phyloP scores from a whole-genome alignment of 2,329 filamentous ascomycete species.

The Calonectria honghensis region DNA sequence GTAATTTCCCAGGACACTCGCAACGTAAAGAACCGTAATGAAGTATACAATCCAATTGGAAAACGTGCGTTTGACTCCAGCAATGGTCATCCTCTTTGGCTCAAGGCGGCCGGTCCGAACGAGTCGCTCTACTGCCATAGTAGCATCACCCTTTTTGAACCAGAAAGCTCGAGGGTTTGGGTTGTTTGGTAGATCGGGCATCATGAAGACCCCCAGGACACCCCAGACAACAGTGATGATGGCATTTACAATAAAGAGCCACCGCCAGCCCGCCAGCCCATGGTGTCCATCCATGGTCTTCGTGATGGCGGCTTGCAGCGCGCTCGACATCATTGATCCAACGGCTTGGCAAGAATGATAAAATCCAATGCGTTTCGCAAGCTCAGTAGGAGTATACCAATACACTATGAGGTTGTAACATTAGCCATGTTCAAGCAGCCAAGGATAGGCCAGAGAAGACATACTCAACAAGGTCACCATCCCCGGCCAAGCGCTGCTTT shows the following conservation, averaged over 20 bases:
- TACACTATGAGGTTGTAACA: slow-evolving; percentile 22
- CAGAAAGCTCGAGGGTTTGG: slow-evolving; percentile 55
- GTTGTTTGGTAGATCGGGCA: slow-evolving; percentile 59
- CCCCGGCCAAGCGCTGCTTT: slow-evolving; percentile 60
- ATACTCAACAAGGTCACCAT: slow-evolving; percentile 60
- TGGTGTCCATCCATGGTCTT: slow-evolving; percentile 60
- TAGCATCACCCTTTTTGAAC: slow-evolving; percentile 54
- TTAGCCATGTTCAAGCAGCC: background rate
- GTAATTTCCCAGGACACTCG: slow-evolving; percentile 34
- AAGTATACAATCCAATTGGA: slow-evolving; percentile 40
- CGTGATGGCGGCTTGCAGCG: slow-evolving; percentile 65
- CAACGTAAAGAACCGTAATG: slow-evolving; percentile 34
- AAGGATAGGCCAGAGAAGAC: background rate
- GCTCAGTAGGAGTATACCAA: slow-evolving; percentile 42
- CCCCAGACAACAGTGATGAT: slow-evolving; percentile 59
- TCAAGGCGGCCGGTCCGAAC: slow-evolving; percentile 47
- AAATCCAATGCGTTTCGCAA: slow-evolving; percentile 59
- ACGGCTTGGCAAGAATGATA: slow-evolving; percentile 64
- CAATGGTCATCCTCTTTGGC: slow-evolving; percentile 52
- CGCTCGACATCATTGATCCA: slow-evolving; percentile 66
- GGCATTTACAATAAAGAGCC: slow-evolving; percentile 68
- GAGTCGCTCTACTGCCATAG: slow-evolving; percentile 56
- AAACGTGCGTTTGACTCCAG: slow-evolving; percentile 48
- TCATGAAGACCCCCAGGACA: slow-evolving; percentile 57
- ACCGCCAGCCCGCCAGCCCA: slow-evolving; percentile 64